Base-by-base conservation (phyloP, 495 filamentous ascomycete genomes). In the Hyaloscypha finlandica region DNA sequence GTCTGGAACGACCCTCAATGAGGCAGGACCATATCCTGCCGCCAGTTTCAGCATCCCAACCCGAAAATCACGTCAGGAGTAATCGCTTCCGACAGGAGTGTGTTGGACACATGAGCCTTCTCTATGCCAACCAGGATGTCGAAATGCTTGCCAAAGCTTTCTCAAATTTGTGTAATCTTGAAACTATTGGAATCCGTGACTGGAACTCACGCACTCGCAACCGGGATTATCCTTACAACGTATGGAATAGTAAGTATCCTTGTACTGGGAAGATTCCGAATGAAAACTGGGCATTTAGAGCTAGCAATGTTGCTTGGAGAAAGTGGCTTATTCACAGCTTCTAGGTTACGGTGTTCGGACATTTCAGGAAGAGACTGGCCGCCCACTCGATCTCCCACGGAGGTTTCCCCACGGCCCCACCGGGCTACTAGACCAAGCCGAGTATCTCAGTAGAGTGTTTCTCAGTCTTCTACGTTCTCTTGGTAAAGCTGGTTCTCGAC, bases 111-210 rank as follows among this genome's bases (percentile, higher is more conserved):
- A 64, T 56, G 5, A 66, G 64, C 16, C 68, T 86, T 54, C n/a
- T 81, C 6, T 55, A 65, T 54, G 77, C 77, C 2, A 82, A 80
- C 12, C 62, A 68, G 6, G 75, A 80, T 16, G 68, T 77, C 25
- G 77, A 84, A 31, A 76, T 85, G 77, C 78, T 87, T 5, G 74
- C 74, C 4, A 78, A 83, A 64, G 84, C 83, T 20, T 81, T 87
- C 58, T 61, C 69, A 30, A 79, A 80, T 57, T 74, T 87, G 4
- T 67, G 73, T 0, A 81, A 82, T 63, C 77, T 86, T 12, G 69
- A 80, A 35, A 81, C 72, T 0, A 61, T 86, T 20, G 82, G 81
- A 53, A 70, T 87, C 14, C 80, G 84, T 42, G 81, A 85, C 64
- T 85, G 79, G 74, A 74, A 77, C 66, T 77, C 77, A 0, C 48